phyloP scores from a whole-genome alignment of 495 filamentous ascomycete genomes.

The Poronia punctata region DNA sequence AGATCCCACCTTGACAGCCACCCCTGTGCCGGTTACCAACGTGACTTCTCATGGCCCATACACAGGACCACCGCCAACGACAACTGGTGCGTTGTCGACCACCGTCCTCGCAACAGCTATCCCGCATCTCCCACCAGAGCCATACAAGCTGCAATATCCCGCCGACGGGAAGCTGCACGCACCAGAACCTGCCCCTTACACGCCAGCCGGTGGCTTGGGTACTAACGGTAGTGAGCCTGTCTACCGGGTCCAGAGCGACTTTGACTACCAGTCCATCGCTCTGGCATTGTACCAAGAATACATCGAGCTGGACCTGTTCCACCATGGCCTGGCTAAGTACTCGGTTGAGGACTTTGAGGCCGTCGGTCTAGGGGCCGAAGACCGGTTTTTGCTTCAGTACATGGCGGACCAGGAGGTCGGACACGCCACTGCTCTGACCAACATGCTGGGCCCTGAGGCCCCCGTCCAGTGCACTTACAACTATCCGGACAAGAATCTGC shows the following conservation, averaged over 20 bases:
- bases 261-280: constrained; percentile 65
- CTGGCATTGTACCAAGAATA: constrained; percentile 76
- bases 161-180: constrained; percentile 60
- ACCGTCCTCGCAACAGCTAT: constrained; percentile 43
- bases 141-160: constrained; percentile 55
- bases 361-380: constrained; percentile 59
- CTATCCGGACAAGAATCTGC: constrained; percentile 72
- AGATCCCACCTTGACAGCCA: constrained; percentile 13
- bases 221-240: constrained; percentile 73
- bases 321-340: constrained; percentile 67
- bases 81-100: constrained; percentile 50
- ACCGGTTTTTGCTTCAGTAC: constrained; percentile 66
- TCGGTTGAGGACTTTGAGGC: constrained; percentile 60
- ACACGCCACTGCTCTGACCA: constrained; percentile 70
- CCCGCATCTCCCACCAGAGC: constrained; percentile 36
- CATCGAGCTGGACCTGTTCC: constrained; percentile 85
- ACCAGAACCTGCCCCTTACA: constrained; percentile 63
- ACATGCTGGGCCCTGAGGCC: constrained; percentile 71
- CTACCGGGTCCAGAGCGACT: constrained; percentile 65
- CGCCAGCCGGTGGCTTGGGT: constrained; percentile 66
- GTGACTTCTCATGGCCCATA: constrained; percentile 50
- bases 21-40: constrained; percentile 25
- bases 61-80: constrained; percentile 51
- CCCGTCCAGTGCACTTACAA: constrained; percentile 74
- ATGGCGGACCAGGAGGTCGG: constrained; percentile 85